Evolutionary conservation across 169 alveolate species (phyloP), one percentile per base, ranked within the genome.

Genomic region (Cryptosporidium parvum): DNA sequence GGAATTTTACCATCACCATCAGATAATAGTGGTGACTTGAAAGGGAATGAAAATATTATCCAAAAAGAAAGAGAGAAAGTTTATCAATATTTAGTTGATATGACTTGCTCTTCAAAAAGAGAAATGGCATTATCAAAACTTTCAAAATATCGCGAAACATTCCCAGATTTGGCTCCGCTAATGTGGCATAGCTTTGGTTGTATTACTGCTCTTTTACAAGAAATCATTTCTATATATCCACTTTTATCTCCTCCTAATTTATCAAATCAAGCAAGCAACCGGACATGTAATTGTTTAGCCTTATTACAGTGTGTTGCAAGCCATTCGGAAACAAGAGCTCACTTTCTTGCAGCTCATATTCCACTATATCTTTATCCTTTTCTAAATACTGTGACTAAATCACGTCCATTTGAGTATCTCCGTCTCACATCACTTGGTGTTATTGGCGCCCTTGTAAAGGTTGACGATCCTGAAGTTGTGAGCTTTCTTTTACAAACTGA

Each of bases 371-470:
- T 99, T 35, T 99, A 97, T 91, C 99, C 99, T 5, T 98, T 99
- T 91, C 93, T 99, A 61, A 98, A 98, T 85, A 97, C 99, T 37
- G 95, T 97, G 37, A 95, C 97, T 21, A 97, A 97, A 84, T 96
- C 97, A 53, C 95, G 99, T 84, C 99, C 99, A 2, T 97, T 96
- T 91, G 99, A 99, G 94, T 98, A 98, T 92, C 92, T 98, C 67
- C 97, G 99, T 65, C 95, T 99, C 62, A 99, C 99, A 0, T 96
- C 99, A 12, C 93, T 99, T 37, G 99, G 99, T 39, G 99, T 99
- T 23, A 97, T 99, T 44, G 99, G 99, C n/a, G 99, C 99, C 35
- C 94, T 99, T 29, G 99, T 98, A 16, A 98, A 98, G 95, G 99
- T 97, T 18, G 99, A 98, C 89, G 99, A 98, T 86, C 97, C 99